Base-by-base conservation (phyloP, 805 yeast genomes). In the Yarrowia sp. region DNA sequence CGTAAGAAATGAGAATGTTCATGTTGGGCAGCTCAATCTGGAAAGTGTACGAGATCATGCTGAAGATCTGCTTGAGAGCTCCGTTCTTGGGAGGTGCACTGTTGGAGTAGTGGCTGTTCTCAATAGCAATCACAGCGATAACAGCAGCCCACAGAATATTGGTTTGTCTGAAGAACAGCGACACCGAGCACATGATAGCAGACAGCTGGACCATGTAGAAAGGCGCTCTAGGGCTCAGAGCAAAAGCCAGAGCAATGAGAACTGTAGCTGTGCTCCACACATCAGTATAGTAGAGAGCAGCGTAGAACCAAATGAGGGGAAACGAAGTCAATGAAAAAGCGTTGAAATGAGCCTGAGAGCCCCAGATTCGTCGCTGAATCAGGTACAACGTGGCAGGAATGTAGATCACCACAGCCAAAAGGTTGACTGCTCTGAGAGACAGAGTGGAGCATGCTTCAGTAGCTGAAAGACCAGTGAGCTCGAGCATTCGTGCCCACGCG, bases 221-320 rank as follows among this genome's bases (percentile, higher is more conserved):
- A 31, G 67, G 10, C 53, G 18, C 66, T 66, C 18, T 65, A 69
- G 14, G 69, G 55, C 28, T 71, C 63, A 8, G 74, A 68, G 18
- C 74, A 15, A 83, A 71, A 3, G 79, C 86, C 39, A 81, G 71
- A 6, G 85, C 79, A 38, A 86, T 78, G 11, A 90, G 67, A 8
- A 92, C 81, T 33, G 90, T 77, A 0, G 89, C 81, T 0, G 95
- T 83, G 0, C 97, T 84, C 98, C 98, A 92, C 1, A 92, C 87
- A 72, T 95, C 99, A 0, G 99, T 95, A 75, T 95, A 95, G 76
- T 86, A 95, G 39, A 95, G 77, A 38, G 86, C 85, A 69, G 87
- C 86, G 75, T 86, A 93, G 3, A 92, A 81, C 28, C 87, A 79
- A 62, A 93, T 72, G 60, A 92, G 77, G 1, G 99, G 98, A 69